These are phyloP conservation scores for Collybiopsis luxurians DNA, from an alignment of 768 basidiomycete species.

Conservation along the genomic window DNA sequence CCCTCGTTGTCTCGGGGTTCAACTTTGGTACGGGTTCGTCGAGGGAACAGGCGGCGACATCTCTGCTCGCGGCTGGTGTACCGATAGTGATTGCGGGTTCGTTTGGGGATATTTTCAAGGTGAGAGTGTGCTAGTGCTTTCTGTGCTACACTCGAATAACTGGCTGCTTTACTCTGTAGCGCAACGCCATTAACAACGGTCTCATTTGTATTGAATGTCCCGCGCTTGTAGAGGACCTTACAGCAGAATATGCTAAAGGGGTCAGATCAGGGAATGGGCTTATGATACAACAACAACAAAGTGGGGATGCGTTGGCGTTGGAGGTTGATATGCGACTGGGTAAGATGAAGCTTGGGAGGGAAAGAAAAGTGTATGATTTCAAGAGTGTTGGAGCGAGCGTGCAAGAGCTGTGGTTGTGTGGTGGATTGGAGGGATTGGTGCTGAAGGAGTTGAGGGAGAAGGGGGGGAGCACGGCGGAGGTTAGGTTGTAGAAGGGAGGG, in stretches of 20 bases:
- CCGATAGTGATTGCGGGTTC: slow-evolving; percentile 96
- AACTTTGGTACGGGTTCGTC: slow-evolving; percentile 99
- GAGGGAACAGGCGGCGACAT: slow-evolving; percentile 97
- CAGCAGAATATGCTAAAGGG: slow-evolving; percentile 66
- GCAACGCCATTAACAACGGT: slow-evolving; percentile 98
- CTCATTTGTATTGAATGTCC: slow-evolving; percentile 94
- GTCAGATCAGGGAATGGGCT: slow-evolving; percentile 73
- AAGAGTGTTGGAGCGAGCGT: slow-evolving; percentile 89
- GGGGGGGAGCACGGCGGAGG: neutral
- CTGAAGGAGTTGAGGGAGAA: slow-evolving; percentile 46
- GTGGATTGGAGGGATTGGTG: slow-evolving; percentile 91
- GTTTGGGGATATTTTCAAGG: slow-evolving; percentile 97
- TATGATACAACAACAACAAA: too few species aligned
- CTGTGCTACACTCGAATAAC: neutral
- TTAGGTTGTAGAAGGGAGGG: too few species aligned
- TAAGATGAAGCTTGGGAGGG: slow-evolving; percentile 54
- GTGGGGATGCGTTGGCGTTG: slow-evolving; percentile 64
- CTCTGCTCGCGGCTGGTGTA: slow-evolving; percentile 90
- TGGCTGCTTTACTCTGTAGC: too few species aligned
- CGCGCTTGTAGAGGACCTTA: slow-evolving; percentile 83
- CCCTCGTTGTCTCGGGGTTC: slow-evolving; percentile 87
- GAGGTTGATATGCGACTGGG: slow-evolving; percentile 71
- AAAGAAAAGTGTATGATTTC: slow-evolving; percentile 58
- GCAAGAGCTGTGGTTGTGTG: slow-evolving; percentile 96
- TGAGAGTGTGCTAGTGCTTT: neutral